These are phyloP conservation scores for Bipolaris cookei DNA, from an alignment of 2,329 filamentous ascomycete genomes.

Conservation along the genomic window DNA sequence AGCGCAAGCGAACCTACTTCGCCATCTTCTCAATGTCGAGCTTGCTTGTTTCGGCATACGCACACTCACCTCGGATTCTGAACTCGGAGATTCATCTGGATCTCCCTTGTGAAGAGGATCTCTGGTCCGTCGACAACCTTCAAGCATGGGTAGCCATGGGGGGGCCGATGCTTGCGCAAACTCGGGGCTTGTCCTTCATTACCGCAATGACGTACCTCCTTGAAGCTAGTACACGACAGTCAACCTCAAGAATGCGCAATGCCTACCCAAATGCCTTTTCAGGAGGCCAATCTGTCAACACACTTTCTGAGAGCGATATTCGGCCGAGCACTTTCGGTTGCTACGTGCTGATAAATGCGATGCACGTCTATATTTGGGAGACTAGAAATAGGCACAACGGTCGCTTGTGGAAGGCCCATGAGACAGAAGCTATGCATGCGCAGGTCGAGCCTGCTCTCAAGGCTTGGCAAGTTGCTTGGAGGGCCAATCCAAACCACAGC, in stretches of 20 bases:
- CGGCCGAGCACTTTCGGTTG: conserved; percentile 91
- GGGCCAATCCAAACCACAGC: conserved; percentile 82
- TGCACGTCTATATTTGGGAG: conserved; percentile 99
- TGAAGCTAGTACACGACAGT: conserved; percentile 72
- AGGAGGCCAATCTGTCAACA: conserved; percentile 54
- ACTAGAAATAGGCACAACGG: conserved; percentile 88
- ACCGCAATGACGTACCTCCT: conserved; percentile 81
- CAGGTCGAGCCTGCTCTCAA: conserved; percentile 93
- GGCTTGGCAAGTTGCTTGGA: conserved; percentile 94
- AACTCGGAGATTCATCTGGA: conserved; percentile 93
- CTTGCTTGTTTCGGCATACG: conserved; percentile 88
- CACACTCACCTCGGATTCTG: conserved; percentile 86
- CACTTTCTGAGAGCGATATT: conserved; percentile 67
- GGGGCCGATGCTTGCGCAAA: conserved; percentile 70
- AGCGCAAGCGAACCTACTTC: conserved; percentile 91
- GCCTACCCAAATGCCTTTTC: conserved; percentile 57
- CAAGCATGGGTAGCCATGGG: conserved; percentile 80
- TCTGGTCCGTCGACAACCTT: conserved; percentile 84
- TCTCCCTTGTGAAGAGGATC: conserved; percentile 89
- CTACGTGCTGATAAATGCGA: conserved; percentile 86
- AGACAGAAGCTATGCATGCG: conserved; percentile 94
- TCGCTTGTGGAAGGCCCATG: conserved; percentile 86
- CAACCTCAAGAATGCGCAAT: conserved; percentile 48
- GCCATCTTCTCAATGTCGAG: conserved; percentile 91
- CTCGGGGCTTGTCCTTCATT: conserved; percentile 78